Percentiles rank a stretch among this genome's conserved stretches.
Conservation (phyloP, 441 rosid genomes). For the Cnidoscolus chayamansa region DNA sequence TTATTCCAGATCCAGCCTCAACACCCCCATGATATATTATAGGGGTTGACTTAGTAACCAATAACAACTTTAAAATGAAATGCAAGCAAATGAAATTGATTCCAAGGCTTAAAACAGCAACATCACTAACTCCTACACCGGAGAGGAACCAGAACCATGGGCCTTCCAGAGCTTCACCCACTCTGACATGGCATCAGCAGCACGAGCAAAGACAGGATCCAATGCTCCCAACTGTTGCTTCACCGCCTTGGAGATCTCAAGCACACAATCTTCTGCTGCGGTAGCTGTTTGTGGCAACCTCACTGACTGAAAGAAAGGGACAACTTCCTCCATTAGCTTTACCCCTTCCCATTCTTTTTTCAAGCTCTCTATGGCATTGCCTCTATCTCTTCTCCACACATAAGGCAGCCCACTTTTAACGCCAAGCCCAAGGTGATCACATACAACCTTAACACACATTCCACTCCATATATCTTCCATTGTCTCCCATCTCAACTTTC, state of each 20-base stretch:
- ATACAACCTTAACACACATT: constrained; percentile 78
- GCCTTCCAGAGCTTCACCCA: constrained; percentile 81
- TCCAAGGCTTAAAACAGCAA: neutral
- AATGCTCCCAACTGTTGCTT: constrained; percentile 61
- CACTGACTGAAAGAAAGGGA: constrained; percentile 75
- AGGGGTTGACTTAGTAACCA: neutral
- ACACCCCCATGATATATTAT: neutral
- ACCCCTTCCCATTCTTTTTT: constrained; percentile 98
- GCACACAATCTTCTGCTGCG: constrained; percentile 64
- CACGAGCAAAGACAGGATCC: constrained; percentile 58
- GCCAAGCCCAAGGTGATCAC: constrained; percentile 78
- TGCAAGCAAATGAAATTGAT: neutral
- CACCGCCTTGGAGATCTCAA: constrained; percentile 58
- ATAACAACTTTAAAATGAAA: neutral
- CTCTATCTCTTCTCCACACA: constrained; percentile 86
- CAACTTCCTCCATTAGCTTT: constrained; percentile 88
- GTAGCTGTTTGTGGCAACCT: constrained; percentile 52
- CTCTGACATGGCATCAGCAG: constrained; percentile 71
- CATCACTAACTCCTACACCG: constrained; percentile 15
- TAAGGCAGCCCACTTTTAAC: constrained; percentile 90
- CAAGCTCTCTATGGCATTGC: constrained; percentile 73
- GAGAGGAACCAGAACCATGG: constrained; percentile 39
- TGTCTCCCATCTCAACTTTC: constrained; percentile 92
- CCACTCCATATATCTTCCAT: constrained; percentile 95
- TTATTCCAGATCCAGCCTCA: neutral